Evolutionary conservation across 2,329 filamentous ascomycete species (phyloP).

Genomic region (Fusarium clavum): DNA sequence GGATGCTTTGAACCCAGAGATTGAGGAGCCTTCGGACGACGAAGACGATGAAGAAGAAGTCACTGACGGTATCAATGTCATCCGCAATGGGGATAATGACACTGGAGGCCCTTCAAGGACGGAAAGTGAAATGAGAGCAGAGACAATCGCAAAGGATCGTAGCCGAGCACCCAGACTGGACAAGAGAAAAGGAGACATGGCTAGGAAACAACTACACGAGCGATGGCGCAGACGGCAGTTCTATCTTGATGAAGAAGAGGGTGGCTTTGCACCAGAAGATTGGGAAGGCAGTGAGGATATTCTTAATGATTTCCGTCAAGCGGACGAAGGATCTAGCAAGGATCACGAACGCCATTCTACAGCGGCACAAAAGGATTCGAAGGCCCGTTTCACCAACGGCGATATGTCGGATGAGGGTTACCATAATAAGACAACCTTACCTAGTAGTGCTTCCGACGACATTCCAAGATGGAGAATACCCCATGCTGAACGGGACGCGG

Average conservation of each 20-base stretch:
- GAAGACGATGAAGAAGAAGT: slow-evolving; percentile 43
- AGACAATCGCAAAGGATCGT: slow-evolving; percentile 52
- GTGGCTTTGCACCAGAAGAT: slow-evolving; percentile 70
- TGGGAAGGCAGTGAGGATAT: slow-evolving; percentile 73
- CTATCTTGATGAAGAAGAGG: slow-evolving; percentile 88
- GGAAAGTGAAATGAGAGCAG: slow-evolving; percentile 57
- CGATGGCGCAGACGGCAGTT: slow-evolving; percentile 83
- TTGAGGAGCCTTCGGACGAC: slow-evolving; percentile 47
- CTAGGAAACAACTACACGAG: slow-evolving; percentile 69
- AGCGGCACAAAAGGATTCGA: slow-evolving; percentile 80
- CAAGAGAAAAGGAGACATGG: slow-evolving; percentile 57
- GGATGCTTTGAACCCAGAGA: slow-evolving; percentile 47
- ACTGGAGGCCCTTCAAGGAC: slow-evolving; percentile 50
- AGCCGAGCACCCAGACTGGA: slow-evolving; percentile 54
- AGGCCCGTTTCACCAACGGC: slow-evolving; percentile 81
- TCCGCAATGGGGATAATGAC: slow-evolving; percentile 42
- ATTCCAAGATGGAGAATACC: slow-evolving; percentile 85
- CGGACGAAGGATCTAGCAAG: slow-evolving; percentile 59
- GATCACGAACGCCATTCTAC: slow-evolving; percentile 57
- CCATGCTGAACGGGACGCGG: slow-evolving; percentile 82
- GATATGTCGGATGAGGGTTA: slow-evolving; percentile 75
- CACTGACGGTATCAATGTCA: slow-evolving; percentile 43
- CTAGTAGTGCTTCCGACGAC: slow-evolving; percentile 76
- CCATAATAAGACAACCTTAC: slow-evolving; percentile 79
- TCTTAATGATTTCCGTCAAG: slow-evolving; percentile 52